Evolutionary conservation across 202 grass and related monocot genomes (phyloP), one percentile per base, ranked within the genome.

Genomic region (Zizania palustris): DNA sequence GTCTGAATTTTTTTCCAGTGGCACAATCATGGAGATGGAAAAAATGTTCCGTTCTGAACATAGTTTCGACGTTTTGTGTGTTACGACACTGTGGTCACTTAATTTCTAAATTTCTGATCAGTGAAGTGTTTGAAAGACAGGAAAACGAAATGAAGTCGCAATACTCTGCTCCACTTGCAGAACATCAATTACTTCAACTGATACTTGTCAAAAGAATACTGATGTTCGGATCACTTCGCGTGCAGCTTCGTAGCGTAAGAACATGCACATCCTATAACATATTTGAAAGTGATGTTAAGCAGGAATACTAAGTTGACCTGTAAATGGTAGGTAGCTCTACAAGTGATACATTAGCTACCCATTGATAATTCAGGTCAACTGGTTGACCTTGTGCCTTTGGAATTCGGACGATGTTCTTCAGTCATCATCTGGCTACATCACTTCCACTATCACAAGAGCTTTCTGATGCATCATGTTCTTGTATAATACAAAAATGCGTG

Each of bases 311-410:
- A 19, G 41, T 78, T 67, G 22, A 57, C 43, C 40, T 43, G 9
- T 14, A 68, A 40, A 67, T 67, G 51, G n/a, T 18, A 67, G 33
- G 41, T 41, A 46, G 65, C 33, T 44, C 33, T 44, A 39, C 77
- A 63, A 81, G 71, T 75, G 71, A 48, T 18, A 21, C 56, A 15
- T 15, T 36, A 73, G 45, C 53, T 79, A 34, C 74, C 48, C 20
- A 79, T 74, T 79, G 65, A 69, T 28, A 83, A 83, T 68, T 28
- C 37, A 3, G 19, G 74, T 83, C 74, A 87, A 76, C 76, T 86
- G 21, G 74, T 67, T 87, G 85, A 74, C 72, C 48, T 67, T 78
- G 20, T 73, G 63, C 67, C 76, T 74, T 73, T 60, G 60, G 40
- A 74, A 83, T 78, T 54, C 0, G 62, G 43, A 38, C 59, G 37